Conservation (phyloP, 345 rosid species). For the Leavenworthia alabamica region DNA sequence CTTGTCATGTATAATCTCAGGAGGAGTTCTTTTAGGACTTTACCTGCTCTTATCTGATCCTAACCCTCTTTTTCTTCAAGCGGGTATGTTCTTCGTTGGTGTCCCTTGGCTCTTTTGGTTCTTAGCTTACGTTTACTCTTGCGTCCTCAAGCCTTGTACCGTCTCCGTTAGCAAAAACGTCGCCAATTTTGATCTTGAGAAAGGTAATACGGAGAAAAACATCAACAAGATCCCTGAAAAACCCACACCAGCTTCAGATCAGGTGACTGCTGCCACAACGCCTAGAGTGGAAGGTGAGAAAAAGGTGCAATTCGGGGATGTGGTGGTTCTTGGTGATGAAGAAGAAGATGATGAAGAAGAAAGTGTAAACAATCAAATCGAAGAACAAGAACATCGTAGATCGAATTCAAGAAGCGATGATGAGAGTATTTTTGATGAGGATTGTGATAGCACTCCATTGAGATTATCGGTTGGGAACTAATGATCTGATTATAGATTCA, state of each 20-base stretch:
- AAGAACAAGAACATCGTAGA: not conserved
- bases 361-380: not conserved
- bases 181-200: constrained; percentile 20
- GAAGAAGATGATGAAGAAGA: constrained; percentile 1
- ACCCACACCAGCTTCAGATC: constrained; percentile 11
- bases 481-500: constrained; percentile 3
- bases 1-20: constrained; percentile 41
- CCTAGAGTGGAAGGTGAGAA: constrained; percentile 25
- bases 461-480: constrained; percentile 15
- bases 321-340: constrained; percentile 31
- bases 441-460: constrained; percentile 27
- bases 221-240: not conserved
- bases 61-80: constrained; percentile 37
- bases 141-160: constrained; percentile 33
- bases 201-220: not conserved
- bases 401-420: constrained; percentile 23
- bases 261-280: not conserved
- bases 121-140: constrained; percentile 43
- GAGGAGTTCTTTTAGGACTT: constrained; percentile 47
- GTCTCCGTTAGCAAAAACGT: not conserved
- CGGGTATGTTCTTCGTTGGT: constrained; percentile 47
- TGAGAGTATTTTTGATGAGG: not conserved
- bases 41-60: constrained; percentile 39
- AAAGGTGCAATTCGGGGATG: constrained; percentile 48
- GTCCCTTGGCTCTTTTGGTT: constrained; percentile 77